Evolutionary conservation across 768 basidiomycete genomes (phyloP).

Genomic region (Gautieria morchelliformis): DNA sequence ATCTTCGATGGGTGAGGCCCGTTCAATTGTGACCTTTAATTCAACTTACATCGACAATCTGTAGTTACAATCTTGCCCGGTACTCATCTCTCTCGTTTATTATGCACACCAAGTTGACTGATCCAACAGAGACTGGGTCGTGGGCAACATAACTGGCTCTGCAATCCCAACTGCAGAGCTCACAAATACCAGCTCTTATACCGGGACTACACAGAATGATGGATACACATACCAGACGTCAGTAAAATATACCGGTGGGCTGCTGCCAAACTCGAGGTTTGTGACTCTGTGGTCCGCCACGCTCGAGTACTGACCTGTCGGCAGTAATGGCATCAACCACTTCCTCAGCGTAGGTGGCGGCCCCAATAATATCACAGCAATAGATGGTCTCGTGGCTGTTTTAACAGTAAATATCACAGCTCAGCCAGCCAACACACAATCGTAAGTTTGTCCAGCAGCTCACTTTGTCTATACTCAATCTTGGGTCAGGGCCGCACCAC

Average conservation of each 20-base stretch:
- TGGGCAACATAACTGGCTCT: slow-evolving; percentile 66
- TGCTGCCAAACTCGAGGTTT: slow-evolving; percentile 52
- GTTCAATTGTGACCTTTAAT: background rate
- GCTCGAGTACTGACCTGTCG: background rate
- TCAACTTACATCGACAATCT: background rate
- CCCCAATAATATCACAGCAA: slow-evolving; percentile 34
- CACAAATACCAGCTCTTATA: slow-evolving; percentile 51
- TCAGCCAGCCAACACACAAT: slow-evolving; percentile 16
- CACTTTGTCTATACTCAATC: background rate
- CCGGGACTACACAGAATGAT: slow-evolving; percentile 50
- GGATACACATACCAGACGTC: slow-evolving; percentile 69
- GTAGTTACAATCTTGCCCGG: slow-evolving; percentile 71
- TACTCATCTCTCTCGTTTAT: slow-evolving; percentile 17
- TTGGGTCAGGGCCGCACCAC: background rate
- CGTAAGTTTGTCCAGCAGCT: background rate
- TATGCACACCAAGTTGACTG: background rate
- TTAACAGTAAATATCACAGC: slow-evolving; percentile 58
- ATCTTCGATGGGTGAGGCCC: slow-evolving; percentile 51
- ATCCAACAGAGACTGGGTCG: slow-evolving; percentile 58
- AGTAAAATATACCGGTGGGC: slow-evolving; percentile 57
- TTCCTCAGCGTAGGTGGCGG: slow-evolving; percentile 37
- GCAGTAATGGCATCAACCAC: slow-evolving; percentile 57
- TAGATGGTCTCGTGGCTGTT: slow-evolving; percentile 79
- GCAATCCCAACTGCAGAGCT: slow-evolving; percentile 34
- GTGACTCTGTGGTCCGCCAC: background rate